Evolutionary conservation across 2,329 filamentous ascomycete genomes (phyloP).

Genomic region (Cadophora gregata): DNA sequence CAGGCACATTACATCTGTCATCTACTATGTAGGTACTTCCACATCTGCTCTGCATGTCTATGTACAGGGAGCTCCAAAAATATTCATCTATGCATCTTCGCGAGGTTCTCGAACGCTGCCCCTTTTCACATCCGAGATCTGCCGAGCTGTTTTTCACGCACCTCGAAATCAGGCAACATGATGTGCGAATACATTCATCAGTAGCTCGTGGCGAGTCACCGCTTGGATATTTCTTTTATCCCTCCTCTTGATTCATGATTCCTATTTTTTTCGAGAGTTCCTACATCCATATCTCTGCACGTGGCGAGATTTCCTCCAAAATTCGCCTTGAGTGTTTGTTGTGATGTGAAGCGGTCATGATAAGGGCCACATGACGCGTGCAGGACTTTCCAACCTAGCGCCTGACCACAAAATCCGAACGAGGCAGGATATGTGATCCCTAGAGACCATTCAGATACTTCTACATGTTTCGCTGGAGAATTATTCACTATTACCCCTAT

Average conservation of each 20-base stretch:
- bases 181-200: background rate
- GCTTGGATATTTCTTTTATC: too few relatives aligned
- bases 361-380: constrained; percentile 1
- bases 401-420: background rate
- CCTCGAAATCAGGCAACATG: background rate
- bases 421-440: background rate
- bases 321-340: background rate
- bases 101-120: background rate
- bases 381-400: background rate
- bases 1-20: background rate
- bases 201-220: too few relatives aligned
- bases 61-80: background rate
- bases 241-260: background rate
- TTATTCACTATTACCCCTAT: background rate
- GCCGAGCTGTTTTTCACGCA: background rate
- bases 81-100: background rate
- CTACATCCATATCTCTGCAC: too few relatives aligned
- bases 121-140: constrained; percentile 6
- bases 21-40: background rate
- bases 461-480: background rate
- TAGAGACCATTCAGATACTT: background rate
- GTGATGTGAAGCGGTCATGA: constrained; percentile 3
- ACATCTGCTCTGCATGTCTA: background rate
- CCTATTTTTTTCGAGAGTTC: background rate
- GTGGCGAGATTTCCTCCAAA: background rate